Base-by-base conservation (phyloP, 805 yeast species). In the Brettanomyces naardenensis region DNA sequence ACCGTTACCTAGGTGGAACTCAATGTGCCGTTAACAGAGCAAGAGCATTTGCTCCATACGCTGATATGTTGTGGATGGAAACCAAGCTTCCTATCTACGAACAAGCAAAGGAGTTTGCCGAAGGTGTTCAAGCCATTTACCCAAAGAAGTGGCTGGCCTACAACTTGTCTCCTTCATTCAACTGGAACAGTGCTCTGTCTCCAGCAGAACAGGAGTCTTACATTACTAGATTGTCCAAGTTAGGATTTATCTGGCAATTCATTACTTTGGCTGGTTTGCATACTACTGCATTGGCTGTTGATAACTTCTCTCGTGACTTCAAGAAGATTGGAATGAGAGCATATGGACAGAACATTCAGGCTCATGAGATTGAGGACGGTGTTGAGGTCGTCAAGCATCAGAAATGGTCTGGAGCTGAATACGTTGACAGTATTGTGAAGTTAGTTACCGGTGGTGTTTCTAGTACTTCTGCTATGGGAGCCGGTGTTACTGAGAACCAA, bases 341-440 rank as follows among this genome's bases (percentile, higher is more conserved):
- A 6, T 90, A 90, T 60, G 97, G 96, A 40, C 81, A 79, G 59
- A 69, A 69, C 47, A 80, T 90, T 44, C 97, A 90, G 68, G 75
- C 79, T 45, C 82, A 78, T 43, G 97, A 90, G 70, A 84, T 89
- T 61, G 86, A 80, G 53, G 70, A 69, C 43, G 89, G 86, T 47
- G 95, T 89, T 48, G 97, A 90, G 64, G 95, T 90, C 42, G 94
- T 90, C 46, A 90, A 88, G 72, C 97, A 90, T 65, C 97, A 90
- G 66, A 87, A 89, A 64, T 90, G 97, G 97, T 87, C 96, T 31
- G 97, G 97, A 59, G 97, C 97, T 22, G 95, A 86, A 65, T 89
- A 87, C 69, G 82, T 90, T 56, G 97, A 90, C 64, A 80, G 86
- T 43, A 69, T 90, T 56, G 78, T 90, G 62, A 88, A 81, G 64